Conservation (phyloP, 1,139 yeast species). For the Geotrichum cucujoidarum region DNA sequence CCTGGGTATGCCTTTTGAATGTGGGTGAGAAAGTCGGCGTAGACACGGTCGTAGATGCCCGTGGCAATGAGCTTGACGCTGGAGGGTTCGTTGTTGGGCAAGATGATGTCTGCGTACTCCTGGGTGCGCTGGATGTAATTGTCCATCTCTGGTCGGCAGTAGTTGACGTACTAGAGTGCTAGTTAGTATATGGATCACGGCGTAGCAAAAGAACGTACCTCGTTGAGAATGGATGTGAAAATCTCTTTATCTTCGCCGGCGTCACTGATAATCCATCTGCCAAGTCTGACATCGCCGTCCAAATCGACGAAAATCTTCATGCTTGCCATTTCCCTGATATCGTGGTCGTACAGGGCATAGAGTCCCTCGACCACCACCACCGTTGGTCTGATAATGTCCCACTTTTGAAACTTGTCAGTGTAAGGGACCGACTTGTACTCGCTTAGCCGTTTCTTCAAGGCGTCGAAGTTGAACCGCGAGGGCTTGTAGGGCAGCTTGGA, state of each 20-base stretch:
- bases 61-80: slow-evolving; percentile 71
- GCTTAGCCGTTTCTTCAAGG: slow-evolving; percentile 30
- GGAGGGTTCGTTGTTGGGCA: slow-evolving; percentile 58
- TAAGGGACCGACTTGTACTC: neutral
- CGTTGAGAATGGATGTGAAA: slow-evolving; percentile 50
- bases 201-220: slow-evolving; percentile 26
- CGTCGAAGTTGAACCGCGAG: slow-evolving; percentile 39
- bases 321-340: slow-evolving; percentile 53
- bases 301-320: slow-evolving; percentile 76
- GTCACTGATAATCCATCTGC: slow-evolving; percentile 52
- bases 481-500: slow-evolving; percentile 27
- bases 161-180: slow-evolving; percentile 16
- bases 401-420: neutral
- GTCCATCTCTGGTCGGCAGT: slow-evolving; percentile 61
- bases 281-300: slow-evolving; percentile 78
- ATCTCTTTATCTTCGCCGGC: slow-evolving; percentile 29
- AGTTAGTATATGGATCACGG: neutral
- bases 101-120: slow-evolving; percentile 71
- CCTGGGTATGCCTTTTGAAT: neutral
- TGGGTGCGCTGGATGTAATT: slow-evolving; percentile 63
- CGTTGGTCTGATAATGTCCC: slow-evolving; percentile 15
- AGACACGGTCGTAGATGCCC: slow-evolving; percentile 51
- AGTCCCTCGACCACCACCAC: slow-evolving; percentile 68
- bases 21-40: slow-evolving; percentile 26
- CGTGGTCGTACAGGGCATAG: slow-evolving; percentile 67